Evolutionary conservation across 805 yeast species (phyloP).

Genomic region (Candida nonsorbophila): DNA sequence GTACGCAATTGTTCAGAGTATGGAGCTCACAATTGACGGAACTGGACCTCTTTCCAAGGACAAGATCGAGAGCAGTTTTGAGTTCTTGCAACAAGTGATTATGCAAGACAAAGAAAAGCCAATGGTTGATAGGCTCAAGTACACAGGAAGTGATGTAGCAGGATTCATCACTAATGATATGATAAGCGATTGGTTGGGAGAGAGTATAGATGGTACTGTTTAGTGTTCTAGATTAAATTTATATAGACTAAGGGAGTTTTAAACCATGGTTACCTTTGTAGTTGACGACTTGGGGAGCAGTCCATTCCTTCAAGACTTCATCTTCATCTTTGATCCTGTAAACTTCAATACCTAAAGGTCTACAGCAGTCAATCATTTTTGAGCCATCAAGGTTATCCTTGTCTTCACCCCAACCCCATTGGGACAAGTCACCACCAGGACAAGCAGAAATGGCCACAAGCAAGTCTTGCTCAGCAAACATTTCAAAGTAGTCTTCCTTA

Average conservation of each 20-base stretch:
- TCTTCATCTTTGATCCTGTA: constrained; percentile 45
- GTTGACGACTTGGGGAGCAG: constrained; percentile 43
- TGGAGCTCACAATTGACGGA: constrained; percentile 11
- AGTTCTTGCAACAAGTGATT: constrained; percentile 23
- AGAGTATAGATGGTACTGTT: constrained; percentile 39
- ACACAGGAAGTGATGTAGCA: constrained; percentile 39
- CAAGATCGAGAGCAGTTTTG: constrained; percentile 21
- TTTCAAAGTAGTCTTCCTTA: constrained; percentile 55
- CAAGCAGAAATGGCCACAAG: constrained; percentile 62
- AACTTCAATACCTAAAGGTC: constrained; percentile 61
- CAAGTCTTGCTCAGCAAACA: constrained; percentile 62
- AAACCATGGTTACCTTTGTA: constrained; percentile 59
- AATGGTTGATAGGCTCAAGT: constrained; percentile 14
- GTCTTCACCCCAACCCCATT: constrained; percentile 70
- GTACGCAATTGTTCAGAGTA: constrained; percentile 19
- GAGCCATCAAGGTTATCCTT: constrained; percentile 36
- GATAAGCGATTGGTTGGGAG: constrained; percentile 42
- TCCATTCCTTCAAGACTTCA: constrained; percentile 44
- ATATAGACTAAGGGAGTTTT: constrained; percentile 3
- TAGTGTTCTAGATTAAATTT: constrained; percentile 7
- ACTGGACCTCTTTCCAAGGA: constrained; percentile 3
- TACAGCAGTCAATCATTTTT: constrained; percentile 57
- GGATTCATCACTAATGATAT: constrained; percentile 41
- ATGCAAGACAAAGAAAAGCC: constrained; percentile 13
- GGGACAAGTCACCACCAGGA: constrained; percentile 65